phyloP scores from a whole-genome alignment of 306 rosid species.

The Benincasa hispida region DNA sequence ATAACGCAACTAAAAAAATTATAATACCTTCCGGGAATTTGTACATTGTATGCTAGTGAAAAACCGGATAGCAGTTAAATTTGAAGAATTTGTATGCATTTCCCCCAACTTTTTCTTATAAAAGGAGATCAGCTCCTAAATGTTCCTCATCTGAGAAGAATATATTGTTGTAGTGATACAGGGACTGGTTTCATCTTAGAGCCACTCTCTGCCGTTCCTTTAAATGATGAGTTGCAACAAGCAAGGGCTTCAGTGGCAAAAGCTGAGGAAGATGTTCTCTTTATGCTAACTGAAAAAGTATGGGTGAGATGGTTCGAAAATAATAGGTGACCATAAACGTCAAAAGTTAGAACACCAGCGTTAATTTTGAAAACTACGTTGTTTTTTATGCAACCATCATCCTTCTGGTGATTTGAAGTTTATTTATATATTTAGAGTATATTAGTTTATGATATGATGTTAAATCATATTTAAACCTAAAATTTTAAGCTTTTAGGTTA shows the following conservation, averaged over 20 bases:
- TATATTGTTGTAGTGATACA: conserved; percentile 44
- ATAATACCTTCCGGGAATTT: not conserved
- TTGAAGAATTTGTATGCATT: not conserved
- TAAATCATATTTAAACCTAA: not conserved
- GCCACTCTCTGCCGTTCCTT: conserved; percentile 74
- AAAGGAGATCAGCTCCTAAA: conserved; percentile 14
- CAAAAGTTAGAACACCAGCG: not conserved
- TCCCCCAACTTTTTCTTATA: not conserved
- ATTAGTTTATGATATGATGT: not conserved
- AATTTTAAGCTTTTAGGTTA: not conserved
- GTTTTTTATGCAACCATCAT: not conserved
- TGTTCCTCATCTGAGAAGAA: conserved; percentile 27
- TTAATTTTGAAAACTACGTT: not conserved
- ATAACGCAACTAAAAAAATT: not conserved
- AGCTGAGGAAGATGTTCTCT: conserved; percentile 79
- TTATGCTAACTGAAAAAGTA: conserved; percentile 68
- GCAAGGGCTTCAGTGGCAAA: conserved; percentile 62
- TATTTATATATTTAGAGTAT: not conserved
- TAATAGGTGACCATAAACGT: not conserved
- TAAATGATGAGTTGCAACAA: conserved; percentile 83
- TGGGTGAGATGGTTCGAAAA: conserved; percentile 2
- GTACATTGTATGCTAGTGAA: not conserved
- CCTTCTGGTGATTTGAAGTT: not conserved
- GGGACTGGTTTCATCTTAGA: conserved; percentile 62
- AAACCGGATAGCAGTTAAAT: not conserved